phyloP scores from a whole-genome alignment of 495 filamentous ascomycete species.

The Aspergillus nanangensis region DNA sequence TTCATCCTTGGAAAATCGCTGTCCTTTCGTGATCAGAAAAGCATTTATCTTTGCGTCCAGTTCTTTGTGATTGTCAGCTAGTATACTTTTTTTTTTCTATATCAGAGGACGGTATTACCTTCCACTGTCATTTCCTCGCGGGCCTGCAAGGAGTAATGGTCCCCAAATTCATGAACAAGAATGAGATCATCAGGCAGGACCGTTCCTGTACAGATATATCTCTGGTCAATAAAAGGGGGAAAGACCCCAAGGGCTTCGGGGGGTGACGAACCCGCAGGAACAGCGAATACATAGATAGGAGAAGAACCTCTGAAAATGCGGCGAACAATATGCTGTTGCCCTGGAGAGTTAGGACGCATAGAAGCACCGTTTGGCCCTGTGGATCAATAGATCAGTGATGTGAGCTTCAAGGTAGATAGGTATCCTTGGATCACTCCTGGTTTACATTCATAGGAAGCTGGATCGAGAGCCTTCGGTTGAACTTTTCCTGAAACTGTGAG shows the following conservation, averaged over 20 bases:
- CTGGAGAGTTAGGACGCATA: not conserved
- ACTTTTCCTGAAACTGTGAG: not conserved
- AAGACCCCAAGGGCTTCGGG: too few species aligned
- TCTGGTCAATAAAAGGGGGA: too few species aligned
- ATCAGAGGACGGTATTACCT: not conserved
- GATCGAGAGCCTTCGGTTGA: not conserved
- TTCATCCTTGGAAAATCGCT: not conserved
- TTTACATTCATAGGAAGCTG: not conserved
- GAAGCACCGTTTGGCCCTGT: slow-evolving; percentile 3
- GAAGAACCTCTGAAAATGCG: not conserved
- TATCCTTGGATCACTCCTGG: not conserved
- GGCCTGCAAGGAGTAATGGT: not conserved
- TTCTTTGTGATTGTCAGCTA: not conserved
- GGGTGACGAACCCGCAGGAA: not conserved
- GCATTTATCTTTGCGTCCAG: not conserved
- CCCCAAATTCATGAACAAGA: slow-evolving; percentile 1
- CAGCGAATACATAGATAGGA: not conserved
- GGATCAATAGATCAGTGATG: not conserved
- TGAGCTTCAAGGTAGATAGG: not conserved
- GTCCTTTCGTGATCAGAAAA: not conserved
- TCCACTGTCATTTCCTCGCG: not conserved
- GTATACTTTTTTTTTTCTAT: not conserved
- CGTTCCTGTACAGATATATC: not conserved
- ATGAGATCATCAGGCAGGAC: not conserved
- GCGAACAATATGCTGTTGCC: not conserved